These are phyloP conservation scores for Suhomyces sp. DNA, from an alignment of 805 yeast species.

Conservation along the genomic window DNA sequence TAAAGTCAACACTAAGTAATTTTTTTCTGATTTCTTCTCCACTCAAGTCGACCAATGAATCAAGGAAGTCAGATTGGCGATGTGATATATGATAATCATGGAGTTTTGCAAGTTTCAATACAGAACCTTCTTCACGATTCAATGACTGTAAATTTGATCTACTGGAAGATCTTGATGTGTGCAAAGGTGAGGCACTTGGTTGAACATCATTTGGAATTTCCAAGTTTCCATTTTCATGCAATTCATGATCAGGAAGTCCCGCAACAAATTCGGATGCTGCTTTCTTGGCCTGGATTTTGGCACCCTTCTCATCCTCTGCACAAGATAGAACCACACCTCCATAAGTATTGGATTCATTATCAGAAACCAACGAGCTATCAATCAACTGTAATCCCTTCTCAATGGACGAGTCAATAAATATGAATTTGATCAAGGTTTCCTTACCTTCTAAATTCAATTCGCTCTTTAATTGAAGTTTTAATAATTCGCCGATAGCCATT, in stretches of 20 bases:
- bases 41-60: slow-evolving; percentile 16
- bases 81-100: slow-evolving; percentile 16
- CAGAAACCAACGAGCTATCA: slow-evolving; percentile 30
- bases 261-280: background rate
- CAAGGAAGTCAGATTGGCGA: slow-evolving; percentile 5
- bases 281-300: background rate
- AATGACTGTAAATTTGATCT: slow-evolving; percentile 31
- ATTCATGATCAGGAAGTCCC: background rate
- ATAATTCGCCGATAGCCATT: slow-evolving; percentile 46
- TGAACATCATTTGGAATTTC: slow-evolving; percentile 3
- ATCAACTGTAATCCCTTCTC: slow-evolving; percentile 50
- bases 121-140: slow-evolving; percentile 42
- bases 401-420: slow-evolving; percentile 67
- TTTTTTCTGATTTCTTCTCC: slow-evolving; percentile 41
- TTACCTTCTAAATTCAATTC: slow-evolving; percentile 66
- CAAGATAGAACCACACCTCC: background rate
- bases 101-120: slow-evolving; percentile 33
- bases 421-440: slow-evolving; percentile 66
- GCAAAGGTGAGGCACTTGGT: slow-evolving; percentile 10
- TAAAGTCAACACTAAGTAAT: slow-evolving; percentile 27
- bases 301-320: slow-evolving; percentile 3
- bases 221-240: background rate
- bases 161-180: slow-evolving; percentile 21
- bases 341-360: slow-evolving; percentile 6
- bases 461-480: slow-evolving; percentile 52